A percentile compares a stretch with the other conserved stretches of the same genome.
phyloP scores from a whole-genome alignment of 2,329 filamentous ascomycete species.

The Fusarium irregulare region DNA sequence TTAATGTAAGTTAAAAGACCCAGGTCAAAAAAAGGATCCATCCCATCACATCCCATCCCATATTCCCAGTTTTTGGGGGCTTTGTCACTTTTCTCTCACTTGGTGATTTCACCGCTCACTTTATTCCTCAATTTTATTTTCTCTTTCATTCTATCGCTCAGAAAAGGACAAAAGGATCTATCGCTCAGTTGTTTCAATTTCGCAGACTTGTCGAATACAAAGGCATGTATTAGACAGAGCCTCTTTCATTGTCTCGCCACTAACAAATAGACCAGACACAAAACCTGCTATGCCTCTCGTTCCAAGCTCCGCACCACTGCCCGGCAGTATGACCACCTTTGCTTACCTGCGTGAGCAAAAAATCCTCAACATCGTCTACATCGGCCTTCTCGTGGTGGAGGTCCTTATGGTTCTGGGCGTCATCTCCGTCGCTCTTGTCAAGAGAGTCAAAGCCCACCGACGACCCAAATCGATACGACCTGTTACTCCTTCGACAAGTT shows the following conservation, averaged over 20 bases:
- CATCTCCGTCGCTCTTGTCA: conserved; percentile 48
- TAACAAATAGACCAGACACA: conserved; percentile 13
- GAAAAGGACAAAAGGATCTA: neutral
- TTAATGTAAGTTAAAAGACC: neutral
- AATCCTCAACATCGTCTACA: conserved; percentile 60
- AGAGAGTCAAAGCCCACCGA: conserved; percentile 40
- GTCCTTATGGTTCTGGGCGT: conserved; percentile 58
- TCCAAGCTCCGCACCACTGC: conserved; percentile 33
- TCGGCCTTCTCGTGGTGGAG: conserved; percentile 59
- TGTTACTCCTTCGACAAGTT: conserved; percentile 7
- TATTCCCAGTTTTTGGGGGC: conserved; percentile 24
- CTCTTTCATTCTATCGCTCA: conserved; percentile 1
- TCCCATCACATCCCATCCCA: neutral
- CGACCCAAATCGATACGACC: conserved; percentile 27
- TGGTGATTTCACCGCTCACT: conserved; percentile 33
- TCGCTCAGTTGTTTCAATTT: neutral
- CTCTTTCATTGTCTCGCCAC: neutral
- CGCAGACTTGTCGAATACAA: neutral
- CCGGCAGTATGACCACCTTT: conserved; percentile 36
- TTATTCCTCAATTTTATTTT: conserved; percentile 1
- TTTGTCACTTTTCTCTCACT: neutral
- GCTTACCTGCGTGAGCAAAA: conserved; percentile 46
- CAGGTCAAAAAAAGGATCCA: conserved; percentile 17
- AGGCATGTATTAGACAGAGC: conserved; percentile 1
- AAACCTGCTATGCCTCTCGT: conserved; percentile 39